Conservation (phyloP, 2,329 filamentous ascomycete genomes). For the Metarhizium rileyi region DNA sequence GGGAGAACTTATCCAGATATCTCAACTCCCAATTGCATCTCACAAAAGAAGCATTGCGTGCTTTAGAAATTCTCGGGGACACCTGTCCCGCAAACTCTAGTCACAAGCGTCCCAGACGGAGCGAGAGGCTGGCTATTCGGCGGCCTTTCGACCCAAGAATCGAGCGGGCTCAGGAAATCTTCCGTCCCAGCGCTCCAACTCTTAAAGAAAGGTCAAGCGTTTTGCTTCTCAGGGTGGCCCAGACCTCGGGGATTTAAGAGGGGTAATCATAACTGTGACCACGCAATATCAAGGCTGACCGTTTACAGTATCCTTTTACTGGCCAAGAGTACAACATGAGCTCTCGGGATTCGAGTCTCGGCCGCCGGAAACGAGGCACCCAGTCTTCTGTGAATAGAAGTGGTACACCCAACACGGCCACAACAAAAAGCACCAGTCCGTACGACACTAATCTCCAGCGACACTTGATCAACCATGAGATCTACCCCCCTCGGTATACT, state of each 20-base stretch:
- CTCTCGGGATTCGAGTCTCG: conserved; percentile 1
- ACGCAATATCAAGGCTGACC: not conserved
- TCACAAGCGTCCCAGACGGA: not conserved
- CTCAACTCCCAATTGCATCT: not conserved
- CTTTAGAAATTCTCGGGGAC: not conserved
- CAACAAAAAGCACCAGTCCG: conserved; percentile 11
- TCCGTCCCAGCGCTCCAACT: not conserved
- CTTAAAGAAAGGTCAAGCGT: not conserved
- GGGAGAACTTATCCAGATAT: not conserved
- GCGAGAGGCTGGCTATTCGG: not conserved
- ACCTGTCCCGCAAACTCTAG: not conserved
- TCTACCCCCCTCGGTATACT: conserved; percentile 7
- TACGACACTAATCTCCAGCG: conserved; percentile 12
- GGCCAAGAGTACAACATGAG: conserved; percentile 1
- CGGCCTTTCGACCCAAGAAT: not conserved
- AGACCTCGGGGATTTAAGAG: conserved; percentile 3
- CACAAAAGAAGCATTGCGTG: not conserved
- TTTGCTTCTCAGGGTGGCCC: conserved; percentile 4
- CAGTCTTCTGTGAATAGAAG: conserved; percentile 4
- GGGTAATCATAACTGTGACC: not conserved
- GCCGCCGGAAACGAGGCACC: conserved; percentile 4
- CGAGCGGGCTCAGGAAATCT: not conserved
- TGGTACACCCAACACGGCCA: conserved; percentile 4
- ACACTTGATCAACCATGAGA: conserved; percentile 8
- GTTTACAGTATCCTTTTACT: not conserved